A percentile compares a stretch with the other conserved stretches of the same genome.
phyloP scores from a whole-genome alignment of 495 filamentous ascomycete genomes.

The Penicillium psychrofluorescens region DNA sequence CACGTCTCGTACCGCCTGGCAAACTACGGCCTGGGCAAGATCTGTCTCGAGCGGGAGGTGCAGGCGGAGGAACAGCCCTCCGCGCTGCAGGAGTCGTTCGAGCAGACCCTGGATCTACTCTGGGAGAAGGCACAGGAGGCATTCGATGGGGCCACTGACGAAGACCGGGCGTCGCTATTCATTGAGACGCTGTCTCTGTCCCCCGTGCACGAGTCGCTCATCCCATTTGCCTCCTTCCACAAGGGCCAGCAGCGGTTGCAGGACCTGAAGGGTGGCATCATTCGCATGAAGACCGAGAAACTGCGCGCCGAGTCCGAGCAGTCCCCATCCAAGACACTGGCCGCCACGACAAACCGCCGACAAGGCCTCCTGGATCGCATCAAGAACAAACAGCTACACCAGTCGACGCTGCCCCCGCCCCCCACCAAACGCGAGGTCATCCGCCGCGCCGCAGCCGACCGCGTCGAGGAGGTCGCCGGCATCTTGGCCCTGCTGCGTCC shows the following conservation, averaged over 20 bases:
- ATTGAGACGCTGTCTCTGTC: conserved; percentile 27
- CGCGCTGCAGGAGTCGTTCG: conserved; percentile 29
- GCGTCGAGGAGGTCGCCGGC: conserved; percentile 35
- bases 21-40: conserved; percentile 37
- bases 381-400: conserved; percentile 35
- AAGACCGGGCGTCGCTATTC: conserved; percentile 17
- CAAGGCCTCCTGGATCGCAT: conserved; percentile 37
- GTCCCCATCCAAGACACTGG: conserved; percentile 12
- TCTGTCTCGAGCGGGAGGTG: conserved; percentile 25
- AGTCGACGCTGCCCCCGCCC: conserved; percentile 36
- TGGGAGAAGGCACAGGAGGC: conserved; percentile 31
- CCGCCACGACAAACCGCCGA: conserved; percentile 27
- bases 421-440: conserved; percentile 36
- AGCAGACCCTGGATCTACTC: conserved; percentile 28
- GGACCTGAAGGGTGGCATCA: conserved; percentile 35
- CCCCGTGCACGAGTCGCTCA: conserved; percentile 34
- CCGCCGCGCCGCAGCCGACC: conserved; percentile 30
- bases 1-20: conserved; percentile 26
- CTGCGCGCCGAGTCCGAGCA: conserved; percentile 15
- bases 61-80: conserved; percentile 18
- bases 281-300: conserved; percentile 33
- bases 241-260: conserved; percentile 42
- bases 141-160: conserved; percentile 15
- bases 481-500: conserved; percentile 34
- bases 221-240: conserved; percentile 33